Evolutionary conservation across 305 asterid genomes (phyloP).

Genomic region (Fraxinus velutina): DNA sequence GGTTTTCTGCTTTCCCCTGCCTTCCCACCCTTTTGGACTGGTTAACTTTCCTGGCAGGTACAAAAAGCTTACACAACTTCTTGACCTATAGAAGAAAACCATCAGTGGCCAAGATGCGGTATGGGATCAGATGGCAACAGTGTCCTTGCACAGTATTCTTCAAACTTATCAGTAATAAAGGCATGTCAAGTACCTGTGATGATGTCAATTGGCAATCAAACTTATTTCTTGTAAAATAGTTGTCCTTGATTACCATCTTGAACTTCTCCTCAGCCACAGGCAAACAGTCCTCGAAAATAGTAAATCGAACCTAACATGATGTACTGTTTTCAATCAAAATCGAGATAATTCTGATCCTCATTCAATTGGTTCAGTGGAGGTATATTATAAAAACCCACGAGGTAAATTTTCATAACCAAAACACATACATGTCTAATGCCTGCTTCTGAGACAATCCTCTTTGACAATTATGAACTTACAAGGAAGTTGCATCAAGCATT

Average conservation of each 20-base stretch:
- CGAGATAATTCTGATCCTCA: conserved; percentile 4
- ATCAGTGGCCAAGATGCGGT: conserved; percentile 12
- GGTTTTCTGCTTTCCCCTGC: conserved; percentile 33
- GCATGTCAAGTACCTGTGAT: conserved; percentile 51
- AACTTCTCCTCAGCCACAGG: conserved; percentile 81
- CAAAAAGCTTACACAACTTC: conserved; percentile 60
- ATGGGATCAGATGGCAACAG: conserved; percentile 4
- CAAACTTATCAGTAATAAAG: neutral
- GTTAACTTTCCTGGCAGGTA: conserved; percentile 34
- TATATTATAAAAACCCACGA: neutral
- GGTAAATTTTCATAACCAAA: neutral
- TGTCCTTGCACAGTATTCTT: conserved; percentile 2
- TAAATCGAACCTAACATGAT: conserved; percentile 60
- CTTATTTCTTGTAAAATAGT: conserved; percentile 59
- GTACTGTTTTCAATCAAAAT: conserved; percentile 18
- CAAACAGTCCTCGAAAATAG: conserved; percentile 55
- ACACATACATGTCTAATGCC: neutral
- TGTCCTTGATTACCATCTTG: conserved; percentile 56
- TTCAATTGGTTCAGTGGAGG: neutral
- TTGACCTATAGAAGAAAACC: conserved; percentile 48
- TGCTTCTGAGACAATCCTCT: neutral
- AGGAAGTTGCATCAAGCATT: neutral
- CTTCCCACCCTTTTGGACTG: conserved; percentile 26
- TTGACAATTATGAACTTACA: neutral
- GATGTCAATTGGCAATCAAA: conserved; percentile 63